Conservation (phyloP, 129 eudicot genomes). For the Silybum marianum region DNA sequence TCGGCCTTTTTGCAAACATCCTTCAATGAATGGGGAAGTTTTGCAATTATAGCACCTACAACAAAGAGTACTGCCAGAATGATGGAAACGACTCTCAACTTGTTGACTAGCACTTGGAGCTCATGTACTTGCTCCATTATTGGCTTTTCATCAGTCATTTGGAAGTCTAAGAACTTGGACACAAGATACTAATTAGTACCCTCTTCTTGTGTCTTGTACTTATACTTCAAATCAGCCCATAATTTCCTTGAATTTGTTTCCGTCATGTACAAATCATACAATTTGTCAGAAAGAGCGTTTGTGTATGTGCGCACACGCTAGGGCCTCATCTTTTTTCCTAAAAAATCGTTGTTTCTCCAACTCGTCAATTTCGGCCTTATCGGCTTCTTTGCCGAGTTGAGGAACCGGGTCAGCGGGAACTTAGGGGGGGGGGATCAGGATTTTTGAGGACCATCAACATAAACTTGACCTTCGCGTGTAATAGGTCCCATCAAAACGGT, state of each 20-base stretch:
- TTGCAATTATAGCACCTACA: neutral
- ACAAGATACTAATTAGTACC: no score
- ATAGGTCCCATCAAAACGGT: no score
- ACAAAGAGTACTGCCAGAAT: neutral
- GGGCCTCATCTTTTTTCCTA: neutral
- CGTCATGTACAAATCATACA: neutral
- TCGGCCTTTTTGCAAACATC: no score
- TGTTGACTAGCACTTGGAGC: no score
- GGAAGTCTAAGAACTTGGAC: no score
- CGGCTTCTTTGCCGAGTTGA: neutral
- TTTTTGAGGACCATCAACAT: neutral
- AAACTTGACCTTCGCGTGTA: neutral
- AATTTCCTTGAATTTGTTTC: neutral
- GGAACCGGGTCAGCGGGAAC: neutral
- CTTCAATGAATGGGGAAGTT: no score
- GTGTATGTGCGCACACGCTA: neutral
- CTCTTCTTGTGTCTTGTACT: neutral
- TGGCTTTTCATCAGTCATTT: no score
- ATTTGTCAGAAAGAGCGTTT: neutral
- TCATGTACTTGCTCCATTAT: no score
- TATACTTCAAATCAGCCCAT: neutral
- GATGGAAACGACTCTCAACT: neutral
- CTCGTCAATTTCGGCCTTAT: neutral
- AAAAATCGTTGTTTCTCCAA: neutral
- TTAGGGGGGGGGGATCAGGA: neutral